Percentiles rank a stretch among this genome's conserved stretches.
Conservation (phyloP, 306 rosid species). For the Sophora flavescens region DNA sequence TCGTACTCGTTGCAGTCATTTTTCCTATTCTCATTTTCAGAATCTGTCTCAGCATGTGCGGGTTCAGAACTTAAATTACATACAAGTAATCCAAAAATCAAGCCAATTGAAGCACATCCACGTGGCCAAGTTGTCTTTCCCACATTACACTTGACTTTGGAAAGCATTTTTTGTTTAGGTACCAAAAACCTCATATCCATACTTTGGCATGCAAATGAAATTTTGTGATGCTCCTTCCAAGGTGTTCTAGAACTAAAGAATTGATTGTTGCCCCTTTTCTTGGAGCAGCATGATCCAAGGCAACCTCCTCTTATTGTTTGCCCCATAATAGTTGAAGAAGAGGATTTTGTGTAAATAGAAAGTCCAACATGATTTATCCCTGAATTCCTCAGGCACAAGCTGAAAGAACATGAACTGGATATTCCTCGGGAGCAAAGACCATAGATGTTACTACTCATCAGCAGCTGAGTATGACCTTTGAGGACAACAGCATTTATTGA, state of each 20-base stretch:
- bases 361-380: constrained; percentile 53
- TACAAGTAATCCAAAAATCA: constrained; percentile 70
- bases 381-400: constrained; percentile 45
- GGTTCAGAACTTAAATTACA: constrained; percentile 72
- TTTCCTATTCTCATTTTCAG: constrained; percentile 49
- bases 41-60: constrained; percentile 62
- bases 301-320: constrained; percentile 60
- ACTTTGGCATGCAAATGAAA: constrained; percentile 66
- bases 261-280: constrained; percentile 48
- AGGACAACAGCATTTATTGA: constrained; percentile 57
- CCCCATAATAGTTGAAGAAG: constrained; percentile 52
- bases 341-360: constrained; percentile 53
- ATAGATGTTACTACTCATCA: constrained; percentile 70
- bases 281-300: constrained; percentile 65
- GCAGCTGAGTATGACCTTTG: constrained; percentile 57
- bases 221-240: constrained; percentile 50
- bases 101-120: constrained; percentile 70
- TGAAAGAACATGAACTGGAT: constrained; percentile 56
- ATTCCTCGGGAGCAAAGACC: constrained; percentile 60
- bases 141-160: constrained; percentile 61
- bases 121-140: constrained; percentile 64
- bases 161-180: constrained; percentile 60
- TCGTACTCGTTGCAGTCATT: constrained; percentile 46
- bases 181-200: constrained; percentile 64
- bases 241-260: constrained; percentile 50